Base-by-base conservation (phyloP, 805 yeast genomes). In the Saturnispora ahearnii region DNA sequence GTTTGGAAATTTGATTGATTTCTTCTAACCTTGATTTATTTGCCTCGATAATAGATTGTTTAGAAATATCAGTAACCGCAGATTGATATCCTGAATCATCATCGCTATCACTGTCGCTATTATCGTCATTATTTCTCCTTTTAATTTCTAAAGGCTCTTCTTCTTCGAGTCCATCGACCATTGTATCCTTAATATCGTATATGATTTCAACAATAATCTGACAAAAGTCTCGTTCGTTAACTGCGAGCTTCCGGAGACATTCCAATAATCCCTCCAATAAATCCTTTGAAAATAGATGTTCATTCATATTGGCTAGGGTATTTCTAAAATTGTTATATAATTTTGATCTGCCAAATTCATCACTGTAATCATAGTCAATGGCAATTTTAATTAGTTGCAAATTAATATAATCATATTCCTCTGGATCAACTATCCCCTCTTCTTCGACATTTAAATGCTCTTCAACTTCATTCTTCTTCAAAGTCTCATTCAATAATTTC, bases 321-420 rank as follows among this genome's bases (percentile, higher is more conserved):
- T 78, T 70, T 68, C 87, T 73, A 4, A 82, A 65, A 2, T 78
- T 72, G 30, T 71, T 74, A 37, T 85, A 67, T 78, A 88, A 79
- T 42, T 80, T 79, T 62, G 96, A 76, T 60, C 96, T 77, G 21
- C 97, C 96, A 44, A 85, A 77, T 64, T 90, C 96, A 68, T 93
- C 97, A 57, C 88, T 83, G 59, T 79, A 88, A 63, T 93, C 98
- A 60, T 84, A 84, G 36, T 78, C 77, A 29, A 76, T 75, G 0
- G 90, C 82, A 28, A 87, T 76, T 9, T 70, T 64, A 36, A 91
- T 62, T 21, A 91, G 64, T 63, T 93, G 96, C 51, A 80, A 79
- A 40, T 89, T 73, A 44, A 89, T 78, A 60, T 81, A 89, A 54
- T 85, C 90, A 29, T 79, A 61, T 50, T 84, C 88, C 22, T 69